phyloP scores from a whole-genome alignment of 768 basidiomycete genomes.

The Trametes villosa region DNA sequence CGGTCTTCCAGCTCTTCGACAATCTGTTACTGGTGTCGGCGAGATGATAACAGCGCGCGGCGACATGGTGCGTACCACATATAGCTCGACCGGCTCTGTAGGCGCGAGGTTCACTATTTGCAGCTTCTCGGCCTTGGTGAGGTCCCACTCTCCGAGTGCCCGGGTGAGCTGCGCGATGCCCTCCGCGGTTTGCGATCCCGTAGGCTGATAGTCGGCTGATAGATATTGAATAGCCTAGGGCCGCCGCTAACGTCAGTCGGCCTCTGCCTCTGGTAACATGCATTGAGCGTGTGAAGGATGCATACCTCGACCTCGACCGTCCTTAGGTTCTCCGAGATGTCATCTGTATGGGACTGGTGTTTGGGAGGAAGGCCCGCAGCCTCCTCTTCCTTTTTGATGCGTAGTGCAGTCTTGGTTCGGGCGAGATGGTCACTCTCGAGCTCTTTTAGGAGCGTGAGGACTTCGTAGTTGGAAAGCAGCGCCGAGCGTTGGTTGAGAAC shows the following conservation, averaged over 20 bases:
- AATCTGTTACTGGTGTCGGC: constrained; percentile 54
- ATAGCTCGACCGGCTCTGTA: constrained; percentile 80
- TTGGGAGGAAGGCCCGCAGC: constrained; percentile 42
- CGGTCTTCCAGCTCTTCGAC: constrained; percentile 91
- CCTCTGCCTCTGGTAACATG: neutral
- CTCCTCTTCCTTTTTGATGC: constrained; percentile 81
- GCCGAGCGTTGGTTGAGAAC: constrained; percentile 72
- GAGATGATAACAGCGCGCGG: neutral
- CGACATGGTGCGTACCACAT: constrained; percentile 62
- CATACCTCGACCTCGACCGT: constrained; percentile 84
- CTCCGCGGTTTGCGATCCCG: constrained; percentile 62
- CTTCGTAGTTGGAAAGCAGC: constrained; percentile 90
- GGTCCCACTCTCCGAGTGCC: constrained; percentile 63
- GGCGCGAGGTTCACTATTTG: constrained; percentile 93
- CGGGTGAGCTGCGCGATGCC: constrained; percentile 70
- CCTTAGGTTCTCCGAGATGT: constrained; percentile 78
- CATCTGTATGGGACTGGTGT: constrained; percentile 43
- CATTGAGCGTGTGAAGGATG: too few species aligned
- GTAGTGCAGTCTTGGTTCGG: constrained; percentile 68
- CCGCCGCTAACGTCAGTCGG: constrained; percentile 15
- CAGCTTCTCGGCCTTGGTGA: constrained; percentile 92
- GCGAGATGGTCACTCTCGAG: constrained; percentile 76
- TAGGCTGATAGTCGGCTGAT: constrained; percentile 73
- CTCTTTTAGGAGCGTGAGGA: constrained; percentile 74
- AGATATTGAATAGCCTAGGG: constrained; percentile 85